A percentile compares a stretch with the other conserved stretches of the same genome.
Evolutionary conservation across 2,329 filamentous ascomycete species (phyloP).

Genomic region (Alternaria arbusti): DNA sequence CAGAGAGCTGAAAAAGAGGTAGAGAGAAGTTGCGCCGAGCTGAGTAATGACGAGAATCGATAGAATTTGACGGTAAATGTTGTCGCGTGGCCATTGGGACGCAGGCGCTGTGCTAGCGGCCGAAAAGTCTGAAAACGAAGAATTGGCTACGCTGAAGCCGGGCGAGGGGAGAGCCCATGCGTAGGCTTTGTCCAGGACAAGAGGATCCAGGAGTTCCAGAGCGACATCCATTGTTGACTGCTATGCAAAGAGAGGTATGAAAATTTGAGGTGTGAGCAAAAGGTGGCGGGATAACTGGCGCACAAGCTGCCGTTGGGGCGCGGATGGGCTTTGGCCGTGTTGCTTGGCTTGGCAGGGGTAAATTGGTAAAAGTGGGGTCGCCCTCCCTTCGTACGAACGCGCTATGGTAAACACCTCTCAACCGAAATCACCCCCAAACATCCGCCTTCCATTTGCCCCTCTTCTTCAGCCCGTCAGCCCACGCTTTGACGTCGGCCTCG

Average conservation of each 20-base stretch:
- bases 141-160: neutral
- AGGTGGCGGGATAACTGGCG: constrained; percentile 2
- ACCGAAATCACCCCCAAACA: constrained; percentile 55
- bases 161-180: constrained; percentile 8
- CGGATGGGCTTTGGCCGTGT: constrained; percentile 3
- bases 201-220: constrained; percentile 10
- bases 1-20: constrained; percentile 9
- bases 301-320: constrained; percentile 4
- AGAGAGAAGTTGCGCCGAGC: constrained; percentile 7
- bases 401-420: neutral
- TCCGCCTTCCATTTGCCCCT: constrained; percentile 62
- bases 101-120: neutral
- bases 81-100: constrained; percentile 13
- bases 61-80: constrained; percentile 10
- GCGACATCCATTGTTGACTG: constrained; percentile 8
- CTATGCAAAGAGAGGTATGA: constrained; percentile 8
- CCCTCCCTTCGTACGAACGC: neutral
- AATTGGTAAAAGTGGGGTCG: constrained; percentile 1
- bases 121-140: constrained; percentile 1
- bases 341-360: constrained; percentile 12
- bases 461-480: constrained; percentile 58
- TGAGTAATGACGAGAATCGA: constrained; percentile 10
- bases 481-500: constrained; percentile 52
- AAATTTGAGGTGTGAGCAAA: constrained; percentile 6
- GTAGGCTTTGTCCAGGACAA: constrained; percentile 13